phyloP scores from a whole-genome alignment of 1,284 basidiomycete species.

The Boletus coffeatus region DNA sequence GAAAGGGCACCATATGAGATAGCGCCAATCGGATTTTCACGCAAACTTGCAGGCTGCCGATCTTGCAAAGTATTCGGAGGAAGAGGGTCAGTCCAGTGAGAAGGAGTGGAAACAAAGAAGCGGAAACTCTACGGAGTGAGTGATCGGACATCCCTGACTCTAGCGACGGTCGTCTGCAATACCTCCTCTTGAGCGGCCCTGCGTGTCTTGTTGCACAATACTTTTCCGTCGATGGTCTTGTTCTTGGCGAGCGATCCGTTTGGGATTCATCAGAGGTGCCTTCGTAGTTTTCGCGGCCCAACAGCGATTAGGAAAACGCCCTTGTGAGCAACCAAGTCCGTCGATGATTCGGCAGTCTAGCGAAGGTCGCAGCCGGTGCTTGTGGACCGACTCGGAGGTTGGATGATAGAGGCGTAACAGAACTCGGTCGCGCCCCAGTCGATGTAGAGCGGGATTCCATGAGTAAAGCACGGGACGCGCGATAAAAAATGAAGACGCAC shows the following conservation, averaged over 20 bases:
- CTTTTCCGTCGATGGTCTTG: constrained; percentile 77
- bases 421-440: constrained; percentile 90
- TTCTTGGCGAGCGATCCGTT: constrained; percentile 68
- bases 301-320: constrained; percentile 88
- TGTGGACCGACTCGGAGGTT: constrained; percentile 69
- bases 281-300: constrained; percentile 73
- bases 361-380: constrained; percentile 82
- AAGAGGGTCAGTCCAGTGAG: constrained; percentile 60
- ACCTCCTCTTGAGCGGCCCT: constrained; percentile 77
- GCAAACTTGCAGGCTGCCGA: constrained; percentile 78
- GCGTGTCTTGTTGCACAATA: constrained; percentile 79
- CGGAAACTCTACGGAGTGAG: too few relatives aligned
- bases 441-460: constrained; percentile 44
- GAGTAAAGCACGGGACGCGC: constrained; percentile 1
- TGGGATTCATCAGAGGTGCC: constrained; percentile 48
- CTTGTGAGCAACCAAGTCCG: constrained; percentile 82
- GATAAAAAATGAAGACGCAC: constrained; percentile 26
- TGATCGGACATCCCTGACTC: constrained; percentile 48
- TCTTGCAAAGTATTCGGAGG: constrained; percentile 79
- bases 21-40: constrained; percentile 88
- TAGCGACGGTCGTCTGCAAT: constrained; percentile 61
- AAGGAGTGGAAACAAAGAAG: constrained; percentile 67
- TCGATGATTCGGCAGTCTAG: constrained; percentile 80
- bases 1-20: constrained; percentile 70
- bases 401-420: constrained; percentile 93